Evolutionary conservation across 768 basidiomycete genomes (phyloP), one percentile per base, ranked within the genome.

Genomic region (Chalciporus piperatus): DNA sequence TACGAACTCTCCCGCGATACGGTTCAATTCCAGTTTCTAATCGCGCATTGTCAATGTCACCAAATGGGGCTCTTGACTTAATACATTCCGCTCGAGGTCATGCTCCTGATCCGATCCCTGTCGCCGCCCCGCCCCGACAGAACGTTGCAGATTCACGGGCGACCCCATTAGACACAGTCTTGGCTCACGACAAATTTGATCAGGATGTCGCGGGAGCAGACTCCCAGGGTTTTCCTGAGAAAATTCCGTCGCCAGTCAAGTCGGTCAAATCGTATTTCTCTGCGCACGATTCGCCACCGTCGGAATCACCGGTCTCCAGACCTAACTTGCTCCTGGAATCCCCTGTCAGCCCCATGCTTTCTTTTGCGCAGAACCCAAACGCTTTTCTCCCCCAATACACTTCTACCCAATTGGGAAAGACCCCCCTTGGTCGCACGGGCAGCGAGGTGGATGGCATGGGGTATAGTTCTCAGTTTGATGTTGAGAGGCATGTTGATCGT

Each of bases 391-490:
- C 74, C 3, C 67, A 57, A 53, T 59, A 68, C 45, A 62, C 67
- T 27, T 75, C 74, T 3, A 73, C 76, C 9, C 74, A 72, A 59
- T 52, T 39, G 27, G 53, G 55, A n/a, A 59, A 57, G 41, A 52
- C 42, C 16, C 47, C 56, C 14, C 51, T 48, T 45, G 52, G 41
- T 42, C 59, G 38, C 52, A 56, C 47, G 47, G 64, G 61, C 46
- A 60, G 61, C 48, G 68, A 66, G 12, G 41, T 65, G 16, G 62
- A 70, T 35, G 75, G 70, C 55, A 67, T 71, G 67, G 75, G 74
- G 3, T 83, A 76, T 58, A 81, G 76, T 52, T 83, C 84, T 4
- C 83, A 84, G 54, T 78, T 80, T 50, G 79, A 82, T 51, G 71
- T 84, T 3, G 79, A 82, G 58, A 73, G 70, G n/a, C 73, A 76